Percentiles rank a stretch among this genome's conserved stretches.
Evolutionary conservation across 805 yeast genomes (phyloP).

Genomic region (Schizosaccharomyces lindneri): DNA sequence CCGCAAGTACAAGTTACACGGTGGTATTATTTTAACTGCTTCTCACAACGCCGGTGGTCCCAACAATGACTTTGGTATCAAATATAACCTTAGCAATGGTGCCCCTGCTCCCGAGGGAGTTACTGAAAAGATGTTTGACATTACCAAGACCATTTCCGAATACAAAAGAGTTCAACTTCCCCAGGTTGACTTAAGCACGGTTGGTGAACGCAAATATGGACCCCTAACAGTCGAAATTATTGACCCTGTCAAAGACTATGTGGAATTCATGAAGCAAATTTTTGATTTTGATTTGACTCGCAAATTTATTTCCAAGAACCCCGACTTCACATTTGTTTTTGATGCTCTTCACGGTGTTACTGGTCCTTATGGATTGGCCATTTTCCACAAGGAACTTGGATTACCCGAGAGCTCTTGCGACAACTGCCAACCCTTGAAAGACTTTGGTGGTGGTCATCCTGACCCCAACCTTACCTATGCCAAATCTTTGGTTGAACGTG

Average conservation of each 20-base stretch:
- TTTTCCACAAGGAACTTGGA: slow-evolving; percentile 68
- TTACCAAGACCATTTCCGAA: slow-evolving; percentile 28
- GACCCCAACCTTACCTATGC: slow-evolving; percentile 96
- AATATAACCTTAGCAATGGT: slow-evolving; percentile 82
- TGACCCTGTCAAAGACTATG: slow-evolving; percentile 59
- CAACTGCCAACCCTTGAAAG: slow-evolving; percentile 57
- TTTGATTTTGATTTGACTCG: slow-evolving; percentile 70
- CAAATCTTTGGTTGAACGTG: slow-evolving; percentile 56
- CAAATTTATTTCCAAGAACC: slow-evolving; percentile 29
- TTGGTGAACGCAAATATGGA: slow-evolving; percentile 32
- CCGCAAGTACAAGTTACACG: slow-evolving; percentile 46
- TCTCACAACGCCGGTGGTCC: slow-evolving; percentile 95
- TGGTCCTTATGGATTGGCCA: slow-evolving; percentile 77
- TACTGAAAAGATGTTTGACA: slow-evolving; percentile 63
- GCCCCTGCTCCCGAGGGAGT: slow-evolving; percentile 96
- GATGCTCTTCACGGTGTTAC: slow-evolving; percentile 90
- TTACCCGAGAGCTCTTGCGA: slow-evolving; percentile 47
- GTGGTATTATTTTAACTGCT: slow-evolving; percentile 89
- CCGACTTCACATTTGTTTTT: slow-evolving; percentile 49
- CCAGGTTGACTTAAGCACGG: slow-evolving; percentile 30
- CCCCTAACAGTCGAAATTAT: slow-evolving; percentile 54
- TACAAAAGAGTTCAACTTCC: slow-evolving; percentile 45
- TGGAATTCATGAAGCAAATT: slow-evolving; percentile 51
- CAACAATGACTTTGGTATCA: slow-evolving; percentile 72
- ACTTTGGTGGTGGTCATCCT: slow-evolving; percentile 93